Percentiles rank a stretch among this genome's conserved stretches.
Evolutionary conservation across 805 yeast species (phyloP).

Genomic region (Teunomyces barrocoloradensis): DNA sequence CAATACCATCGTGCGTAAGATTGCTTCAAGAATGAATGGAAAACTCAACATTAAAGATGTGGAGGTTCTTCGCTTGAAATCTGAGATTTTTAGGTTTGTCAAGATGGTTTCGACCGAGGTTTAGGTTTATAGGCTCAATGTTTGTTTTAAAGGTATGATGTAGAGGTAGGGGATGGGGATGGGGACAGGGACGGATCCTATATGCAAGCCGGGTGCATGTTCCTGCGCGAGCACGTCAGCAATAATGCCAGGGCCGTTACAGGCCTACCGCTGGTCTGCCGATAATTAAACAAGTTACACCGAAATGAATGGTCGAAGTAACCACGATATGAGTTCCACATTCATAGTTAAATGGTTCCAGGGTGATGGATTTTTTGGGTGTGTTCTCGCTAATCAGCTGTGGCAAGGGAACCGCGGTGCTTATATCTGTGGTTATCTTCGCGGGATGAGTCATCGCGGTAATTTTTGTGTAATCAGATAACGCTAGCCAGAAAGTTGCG

Average conservation of each 20-base stretch:
- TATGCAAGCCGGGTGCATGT: no score
- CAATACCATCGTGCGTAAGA: slow-evolving; percentile 31
- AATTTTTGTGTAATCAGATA: slow-evolving; percentile 1
- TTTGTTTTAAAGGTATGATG: background rate
- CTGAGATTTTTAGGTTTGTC: slow-evolving; percentile 41
- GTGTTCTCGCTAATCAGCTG: background rate
- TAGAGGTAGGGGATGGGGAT: no score
- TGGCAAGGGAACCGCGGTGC: background rate
- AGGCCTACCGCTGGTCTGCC: no score
- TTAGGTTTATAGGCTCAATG: slow-evolving; percentile 8
- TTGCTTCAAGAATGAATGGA: slow-evolving; percentile 40
- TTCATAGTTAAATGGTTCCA: no score
- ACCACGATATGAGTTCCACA: no score
- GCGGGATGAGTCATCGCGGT: slow-evolving; percentile 1
- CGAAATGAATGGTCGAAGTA: no score
- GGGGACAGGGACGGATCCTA: no score
- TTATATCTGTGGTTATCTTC: background rate
- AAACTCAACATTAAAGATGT: slow-evolving; percentile 36
- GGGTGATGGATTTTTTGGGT: no score
- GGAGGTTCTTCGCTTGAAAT: slow-evolving; percentile 36
- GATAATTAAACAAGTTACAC: no score
- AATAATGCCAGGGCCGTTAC: no score
- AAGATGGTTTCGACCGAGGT: slow-evolving; percentile 36
- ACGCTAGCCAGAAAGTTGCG: slow-evolving; percentile 1
- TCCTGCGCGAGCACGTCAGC: no score